Base-by-base conservation (phyloP, 352 stramenopile species). In the Globisporangium rhizosaccharum region DNA sequence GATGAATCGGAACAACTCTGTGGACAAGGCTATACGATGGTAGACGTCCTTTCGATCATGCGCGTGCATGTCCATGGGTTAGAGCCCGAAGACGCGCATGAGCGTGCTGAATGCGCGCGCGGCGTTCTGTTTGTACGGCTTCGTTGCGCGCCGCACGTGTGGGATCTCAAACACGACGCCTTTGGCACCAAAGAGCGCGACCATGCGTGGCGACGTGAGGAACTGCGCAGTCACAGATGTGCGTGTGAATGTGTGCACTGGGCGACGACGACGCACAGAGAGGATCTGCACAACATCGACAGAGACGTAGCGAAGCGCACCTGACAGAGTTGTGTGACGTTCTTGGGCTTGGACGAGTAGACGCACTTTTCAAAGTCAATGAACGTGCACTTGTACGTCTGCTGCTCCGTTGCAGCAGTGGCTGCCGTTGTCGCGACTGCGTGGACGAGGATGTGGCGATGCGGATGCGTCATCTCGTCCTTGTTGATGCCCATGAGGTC, bases 341-440 rank as follows among this genome's bases (percentile, higher is more conserved):
- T 91, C 63, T 88, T 88, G 39, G 76, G 77, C 33, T 91, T 88
- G 46, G 67, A 77, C 28, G 79, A 78, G 51, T 70, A 68, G 26
- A 69, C 70, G 44, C 82, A 91, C 51, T 86, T 88, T 61, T 91
- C 82, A 77, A 91, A 91, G 63, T 91, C 82, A 14, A 91, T 68
- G 49, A 91, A 89, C 11, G 76, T 78, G 60, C 79, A 88, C 46
- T 65, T 68, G 72, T 72, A 85, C 36, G 45, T 51, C 57, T 41
- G 5, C 17, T 41, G 42, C 11, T 17, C 14, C 25, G 2, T 18
- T 44, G 2, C 18, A 28, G 28, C 11, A n/a, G n/a, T 11, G 33
- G 37, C 28, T 51, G 50, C 20, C 9, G 36, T 39, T 2, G 33
- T 2, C 10, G 33, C 33, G 33, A 39, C 17, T 47, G 36, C 52